Conservation (phyloP, 2,329 filamentous ascomycete genomes). For the Botrytis porri region DNA sequence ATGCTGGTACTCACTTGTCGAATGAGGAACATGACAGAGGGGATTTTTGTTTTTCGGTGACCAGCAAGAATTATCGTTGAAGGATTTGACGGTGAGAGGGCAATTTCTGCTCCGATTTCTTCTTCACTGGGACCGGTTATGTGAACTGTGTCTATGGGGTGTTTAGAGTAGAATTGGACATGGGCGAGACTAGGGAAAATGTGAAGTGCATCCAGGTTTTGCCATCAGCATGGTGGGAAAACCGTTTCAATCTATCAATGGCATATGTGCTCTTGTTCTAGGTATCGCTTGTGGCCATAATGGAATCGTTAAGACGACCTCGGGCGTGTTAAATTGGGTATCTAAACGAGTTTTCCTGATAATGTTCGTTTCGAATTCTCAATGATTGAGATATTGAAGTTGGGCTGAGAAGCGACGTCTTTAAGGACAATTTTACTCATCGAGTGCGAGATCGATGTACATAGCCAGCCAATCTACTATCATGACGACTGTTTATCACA, state of each 20-base stretch:
- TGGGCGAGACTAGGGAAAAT: not conserved
- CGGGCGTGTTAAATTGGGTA: not conserved
- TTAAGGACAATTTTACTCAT: not conserved
- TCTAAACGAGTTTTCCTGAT: not conserved
- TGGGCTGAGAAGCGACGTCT: not conserved
- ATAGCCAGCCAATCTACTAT: not conserved
- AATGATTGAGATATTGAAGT: too few relatives aligned
- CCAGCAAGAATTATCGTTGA: conserved; percentile 2
- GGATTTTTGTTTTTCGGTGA: not conserved
- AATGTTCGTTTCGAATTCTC: not conserved
- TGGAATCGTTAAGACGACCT: not conserved
- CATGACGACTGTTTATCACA: not conserved
- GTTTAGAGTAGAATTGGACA: not conserved
- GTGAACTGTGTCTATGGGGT: not conserved
- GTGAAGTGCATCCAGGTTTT: not conserved
- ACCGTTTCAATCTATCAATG: not conserved
- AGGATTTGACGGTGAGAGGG: conserved; percentile 4
- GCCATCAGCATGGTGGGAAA: conserved; percentile 1
- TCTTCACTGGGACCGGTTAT: conserved; percentile 1
- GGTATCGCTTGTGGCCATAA: not conserved
- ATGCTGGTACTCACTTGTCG: not conserved
- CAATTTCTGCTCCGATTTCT: not conserved
- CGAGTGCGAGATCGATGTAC: not conserved
- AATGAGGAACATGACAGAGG: not conserved
- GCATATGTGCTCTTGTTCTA: not conserved